Evolutionary conservation across 306 rosid genomes (phyloP).

Genomic region (Fragaria vesca): DNA sequence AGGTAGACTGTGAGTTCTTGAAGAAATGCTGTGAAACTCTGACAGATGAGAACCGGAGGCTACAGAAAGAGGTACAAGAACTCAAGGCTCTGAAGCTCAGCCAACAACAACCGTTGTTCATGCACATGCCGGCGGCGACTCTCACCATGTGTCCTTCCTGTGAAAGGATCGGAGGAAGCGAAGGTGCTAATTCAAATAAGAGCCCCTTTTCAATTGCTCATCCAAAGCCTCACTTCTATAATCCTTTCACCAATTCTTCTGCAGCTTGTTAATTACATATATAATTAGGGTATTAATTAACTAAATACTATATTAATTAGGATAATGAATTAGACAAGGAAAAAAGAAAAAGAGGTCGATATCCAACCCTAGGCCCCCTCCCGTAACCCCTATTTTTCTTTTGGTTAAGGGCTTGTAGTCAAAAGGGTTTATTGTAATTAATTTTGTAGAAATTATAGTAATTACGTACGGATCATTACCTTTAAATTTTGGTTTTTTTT

Average conservation of each 20-base stretch:
- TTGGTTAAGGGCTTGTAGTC: constrained; percentile 50
- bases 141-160: constrained; percentile 89
- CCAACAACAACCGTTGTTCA: constrained; percentile 67
- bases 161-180: constrained; percentile 59
- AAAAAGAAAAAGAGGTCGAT: background rate
- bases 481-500: constrained; percentile 7
- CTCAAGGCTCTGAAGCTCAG: constrained; percentile 65
- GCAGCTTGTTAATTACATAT: constrained; percentile 64
- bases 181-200: constrained; percentile 33
- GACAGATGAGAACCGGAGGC: constrained; percentile 82
- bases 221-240: constrained; percentile 64
- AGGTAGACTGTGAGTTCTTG: constrained; percentile 82
- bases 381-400: constrained; percentile 58
- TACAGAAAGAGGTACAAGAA: constrained; percentile 82
- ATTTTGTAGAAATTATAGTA: constrained; percentile 40
- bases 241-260: constrained; percentile 72
- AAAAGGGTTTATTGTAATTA: constrained; percentile 48
- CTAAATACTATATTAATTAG: constrained; percentile 10
- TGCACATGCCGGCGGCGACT: constrained; percentile 92
- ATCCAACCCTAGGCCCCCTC: constrained; percentile 11
- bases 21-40: constrained; percentile 90
- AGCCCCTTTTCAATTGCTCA: constrained; percentile 57
- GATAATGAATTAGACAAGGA: background rate
- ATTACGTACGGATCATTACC: constrained; percentile 36
- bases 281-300: constrained; percentile 16